These are phyloP conservation scores for Paecilomyces fulvus DNA, from an alignment of 2,329 filamentous ascomycete species.

Conservation along the genomic window DNA sequence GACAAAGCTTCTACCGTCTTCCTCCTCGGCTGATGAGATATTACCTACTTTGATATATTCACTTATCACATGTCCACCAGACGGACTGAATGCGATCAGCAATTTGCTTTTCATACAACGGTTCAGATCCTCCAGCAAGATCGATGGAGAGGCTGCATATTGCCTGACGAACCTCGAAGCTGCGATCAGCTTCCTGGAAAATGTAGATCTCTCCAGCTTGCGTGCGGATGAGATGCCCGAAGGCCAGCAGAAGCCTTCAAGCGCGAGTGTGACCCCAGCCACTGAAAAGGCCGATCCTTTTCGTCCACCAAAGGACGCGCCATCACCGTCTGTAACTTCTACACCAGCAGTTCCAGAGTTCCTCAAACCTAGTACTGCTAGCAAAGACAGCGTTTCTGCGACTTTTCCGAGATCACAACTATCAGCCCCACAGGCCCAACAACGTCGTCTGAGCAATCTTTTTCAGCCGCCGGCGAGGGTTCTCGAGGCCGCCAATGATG, in stretches of 20 bases:
- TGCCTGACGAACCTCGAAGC: conserved; percentile 95
- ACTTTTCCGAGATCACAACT: conserved; percentile 23
- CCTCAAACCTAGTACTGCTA: conserved; percentile 13
- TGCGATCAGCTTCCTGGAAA: conserved; percentile 87
- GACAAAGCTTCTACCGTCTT: conserved; percentile 56
- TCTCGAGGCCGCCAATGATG: conserved; percentile 73
- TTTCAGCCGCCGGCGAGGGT: conserved; percentile 77
- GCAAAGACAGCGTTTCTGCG: conserved; percentile 22
- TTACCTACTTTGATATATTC: conserved; percentile 95
- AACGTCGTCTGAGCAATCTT: conserved; percentile 72
- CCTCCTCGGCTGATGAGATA: conserved; percentile 92
- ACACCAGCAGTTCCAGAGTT: conserved; percentile 22
- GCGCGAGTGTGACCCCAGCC: conserved; percentile 13
- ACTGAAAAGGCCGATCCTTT: conserved; percentile 19
- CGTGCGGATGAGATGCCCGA: conserved; percentile 68
- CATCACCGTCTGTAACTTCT: conserved; percentile 19
- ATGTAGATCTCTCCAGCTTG: conserved; percentile 84
- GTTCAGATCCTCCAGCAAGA: conserved; percentile 75
- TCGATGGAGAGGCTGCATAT: conserved; percentile 91
- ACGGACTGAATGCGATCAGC: conserved; percentile 81
- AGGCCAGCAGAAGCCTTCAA: conserved; percentile 53
- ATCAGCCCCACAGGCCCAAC: conserved; percentile 43
- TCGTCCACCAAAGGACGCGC: conserved; percentile 14
- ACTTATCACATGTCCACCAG: conserved; percentile 79
- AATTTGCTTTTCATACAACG: conserved; percentile 91